Conservation (phyloP, 1,284 basidiomycete species). For the Microbotryum violaceum region DNA sequence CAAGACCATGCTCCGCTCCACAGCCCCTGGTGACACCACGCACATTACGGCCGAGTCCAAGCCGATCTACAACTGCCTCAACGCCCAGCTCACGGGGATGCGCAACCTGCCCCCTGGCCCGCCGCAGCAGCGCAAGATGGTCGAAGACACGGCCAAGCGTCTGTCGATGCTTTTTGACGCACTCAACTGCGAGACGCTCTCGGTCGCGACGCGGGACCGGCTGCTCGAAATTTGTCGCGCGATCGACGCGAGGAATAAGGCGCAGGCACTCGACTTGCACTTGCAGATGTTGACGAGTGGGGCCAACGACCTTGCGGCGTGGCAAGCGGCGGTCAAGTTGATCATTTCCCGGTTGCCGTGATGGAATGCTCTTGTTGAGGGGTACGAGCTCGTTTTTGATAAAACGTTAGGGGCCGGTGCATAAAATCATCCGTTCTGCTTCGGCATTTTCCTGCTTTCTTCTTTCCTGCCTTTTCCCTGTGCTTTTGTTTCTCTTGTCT, state of each 20-base stretch:
- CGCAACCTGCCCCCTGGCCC: constrained; percentile 32
- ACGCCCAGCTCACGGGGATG: constrained; percentile 13
- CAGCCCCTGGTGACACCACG: constrained; percentile 79
- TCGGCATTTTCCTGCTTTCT: too few species aligned
- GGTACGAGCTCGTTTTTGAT: too few species aligned
- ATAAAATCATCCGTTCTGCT: too few species aligned
- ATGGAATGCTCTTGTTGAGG: neutral
- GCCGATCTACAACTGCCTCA: constrained; percentile 53
- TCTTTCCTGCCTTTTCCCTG: too few species aligned
- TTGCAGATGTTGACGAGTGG: constrained; percentile 27
- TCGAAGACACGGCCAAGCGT: constrained; percentile 80
- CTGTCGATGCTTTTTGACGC: constrained; percentile 82
- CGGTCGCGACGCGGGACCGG: constrained; percentile 33
- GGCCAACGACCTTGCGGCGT: constrained; percentile 29
- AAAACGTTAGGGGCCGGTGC: too few species aligned
- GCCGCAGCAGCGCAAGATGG: constrained; percentile 73
- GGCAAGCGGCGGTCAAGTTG: constrained; percentile 34
- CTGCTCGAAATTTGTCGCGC: constrained; percentile 38
- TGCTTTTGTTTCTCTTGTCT: too few species aligned
- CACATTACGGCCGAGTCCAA: constrained; percentile 71
- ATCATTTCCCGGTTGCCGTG: constrained; percentile 23
- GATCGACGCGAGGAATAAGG: constrained; percentile 30
- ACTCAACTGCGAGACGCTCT: constrained; percentile 78
- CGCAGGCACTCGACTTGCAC: constrained; percentile 32
- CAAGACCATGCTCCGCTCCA: constrained; percentile 1